Evolutionary conservation across 495 filamentous ascomycete genomes (phyloP).

Genomic region (Aspergillus incahuasiensis): DNA sequence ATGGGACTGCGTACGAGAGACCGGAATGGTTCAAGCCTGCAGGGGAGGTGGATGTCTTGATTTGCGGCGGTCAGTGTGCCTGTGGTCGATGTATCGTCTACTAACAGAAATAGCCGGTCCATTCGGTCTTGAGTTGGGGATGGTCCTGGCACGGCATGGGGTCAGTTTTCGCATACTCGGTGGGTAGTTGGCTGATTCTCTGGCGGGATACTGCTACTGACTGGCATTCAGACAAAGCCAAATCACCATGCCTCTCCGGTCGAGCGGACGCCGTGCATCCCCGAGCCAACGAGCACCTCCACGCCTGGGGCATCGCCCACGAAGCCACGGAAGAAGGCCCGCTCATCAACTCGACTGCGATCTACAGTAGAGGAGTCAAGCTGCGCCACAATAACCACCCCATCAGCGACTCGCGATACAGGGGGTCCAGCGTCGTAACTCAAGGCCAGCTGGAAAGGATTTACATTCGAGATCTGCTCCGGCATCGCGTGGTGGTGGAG

Average conservation of each 20-base stretch:
- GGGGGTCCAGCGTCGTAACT: background rate
- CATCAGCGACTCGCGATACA: background rate
- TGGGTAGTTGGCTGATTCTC: background rate
- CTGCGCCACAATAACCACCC: background rate
- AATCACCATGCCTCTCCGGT: background rate
- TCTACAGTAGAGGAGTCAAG: background rate
- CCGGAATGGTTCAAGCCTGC: constrained; percentile 1
- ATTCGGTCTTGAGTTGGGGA: background rate
- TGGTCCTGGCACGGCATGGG: background rate
- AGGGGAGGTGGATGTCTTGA: background rate
- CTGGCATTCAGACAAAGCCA: constrained; percentile 3
- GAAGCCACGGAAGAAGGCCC: background rate
- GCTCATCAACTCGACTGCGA: background rate
- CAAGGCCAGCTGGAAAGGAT: constrained; percentile 2
- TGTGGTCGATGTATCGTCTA: background rate
- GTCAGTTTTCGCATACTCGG: constrained; percentile 1
- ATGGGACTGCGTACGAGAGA: background rate
- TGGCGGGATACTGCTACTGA: no score
- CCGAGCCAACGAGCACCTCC: background rate
- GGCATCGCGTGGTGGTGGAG: background rate
- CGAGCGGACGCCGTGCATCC: constrained; percentile 1
- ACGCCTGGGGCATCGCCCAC: background rate
- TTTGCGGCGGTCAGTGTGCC: background rate
- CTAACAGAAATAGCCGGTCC: background rate
- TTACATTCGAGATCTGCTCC: constrained; percentile 2